Percentiles rank a stretch among this genome's conserved stretches.
These are phyloP conservation scores for Echria macrotheca DNA, from an alignment of 495 filamentous ascomycete species.

Conservation along the genomic window DNA sequence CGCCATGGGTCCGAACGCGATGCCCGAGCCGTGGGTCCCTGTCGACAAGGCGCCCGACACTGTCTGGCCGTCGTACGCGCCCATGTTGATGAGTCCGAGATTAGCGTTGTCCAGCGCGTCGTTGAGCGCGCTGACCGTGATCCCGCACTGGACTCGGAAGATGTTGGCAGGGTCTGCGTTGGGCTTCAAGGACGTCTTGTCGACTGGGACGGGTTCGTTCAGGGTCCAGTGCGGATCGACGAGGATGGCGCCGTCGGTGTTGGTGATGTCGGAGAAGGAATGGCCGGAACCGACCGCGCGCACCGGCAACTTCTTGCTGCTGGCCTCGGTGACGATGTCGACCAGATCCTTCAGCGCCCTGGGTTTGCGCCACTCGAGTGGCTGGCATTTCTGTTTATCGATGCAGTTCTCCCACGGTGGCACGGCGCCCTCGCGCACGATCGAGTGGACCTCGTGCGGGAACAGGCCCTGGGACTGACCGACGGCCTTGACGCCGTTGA, in stretches of 20 bases:
- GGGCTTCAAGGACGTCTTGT: neutral
- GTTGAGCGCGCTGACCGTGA: constrained; percentile 12
- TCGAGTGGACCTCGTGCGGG: neutral
- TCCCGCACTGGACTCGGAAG: constrained; percentile 10
- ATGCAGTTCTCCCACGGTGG: constrained; percentile 13
- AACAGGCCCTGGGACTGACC: neutral
- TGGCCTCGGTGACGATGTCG: constrained; percentile 7
- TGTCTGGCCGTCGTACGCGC: constrained; percentile 15
- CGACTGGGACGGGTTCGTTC: neutral
- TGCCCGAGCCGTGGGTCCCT: constrained; percentile 14
- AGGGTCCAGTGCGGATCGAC: neutral
- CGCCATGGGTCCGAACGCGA: constrained; percentile 10
- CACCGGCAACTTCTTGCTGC: neutral
- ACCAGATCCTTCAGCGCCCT: constrained; percentile 3
- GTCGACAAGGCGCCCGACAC: constrained; percentile 12
- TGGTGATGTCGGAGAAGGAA: constrained; percentile 14
- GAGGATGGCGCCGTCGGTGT: constrained; percentile 7
- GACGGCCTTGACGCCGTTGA: constrained; percentile 3
- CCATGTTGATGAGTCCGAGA: constrained; percentile 15
- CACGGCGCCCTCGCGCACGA: neutral
- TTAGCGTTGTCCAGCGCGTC: constrained; percentile 1
- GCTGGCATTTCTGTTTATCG: constrained; percentile 6
- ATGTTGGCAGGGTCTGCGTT: constrained; percentile 5
- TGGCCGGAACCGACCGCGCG: constrained; percentile 15
- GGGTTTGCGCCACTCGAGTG: constrained; percentile 1